phyloP scores from a whole-genome alignment of 257 asterid species.

The Solanum etuberosum region DNA sequence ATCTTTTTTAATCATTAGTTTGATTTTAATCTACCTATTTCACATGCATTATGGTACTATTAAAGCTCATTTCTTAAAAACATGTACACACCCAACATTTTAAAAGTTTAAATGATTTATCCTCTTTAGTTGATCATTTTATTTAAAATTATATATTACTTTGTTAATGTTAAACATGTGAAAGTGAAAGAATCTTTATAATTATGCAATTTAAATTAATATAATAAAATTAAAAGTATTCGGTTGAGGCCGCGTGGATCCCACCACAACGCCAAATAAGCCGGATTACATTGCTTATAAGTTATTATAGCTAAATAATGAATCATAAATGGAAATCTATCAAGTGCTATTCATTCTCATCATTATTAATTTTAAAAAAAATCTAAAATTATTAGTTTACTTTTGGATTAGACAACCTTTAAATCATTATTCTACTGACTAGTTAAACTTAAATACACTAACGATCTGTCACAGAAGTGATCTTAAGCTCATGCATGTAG shows the following conservation, averaged over 20 bases:
- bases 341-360: not conserved
- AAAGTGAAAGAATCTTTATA: not conserved
- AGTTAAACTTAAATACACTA: too few species aligned
- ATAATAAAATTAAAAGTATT: not conserved
- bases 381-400: too few species aligned
- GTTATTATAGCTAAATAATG: not conserved
- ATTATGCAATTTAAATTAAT: not conserved
- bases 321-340: not conserved
- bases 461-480: too few species aligned
- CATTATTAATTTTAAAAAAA: not conserved
- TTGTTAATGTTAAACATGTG: not conserved
- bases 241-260: not conserved
- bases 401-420: fast-evolving
- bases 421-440: too few species aligned
- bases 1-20: too few species aligned
- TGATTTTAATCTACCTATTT: not conserved
- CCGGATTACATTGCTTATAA: not conserved
- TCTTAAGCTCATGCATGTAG: too few species aligned
- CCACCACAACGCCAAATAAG: not conserved
- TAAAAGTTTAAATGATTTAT: too few species aligned
- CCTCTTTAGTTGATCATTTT: not conserved
- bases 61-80: not conserved
- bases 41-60: not conserved
- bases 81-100: not conserved
- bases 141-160: not conserved